Conservation (phyloP, 2,329 filamentous ascomycete species). For the Clarireedia homoeocarpa region DNA sequence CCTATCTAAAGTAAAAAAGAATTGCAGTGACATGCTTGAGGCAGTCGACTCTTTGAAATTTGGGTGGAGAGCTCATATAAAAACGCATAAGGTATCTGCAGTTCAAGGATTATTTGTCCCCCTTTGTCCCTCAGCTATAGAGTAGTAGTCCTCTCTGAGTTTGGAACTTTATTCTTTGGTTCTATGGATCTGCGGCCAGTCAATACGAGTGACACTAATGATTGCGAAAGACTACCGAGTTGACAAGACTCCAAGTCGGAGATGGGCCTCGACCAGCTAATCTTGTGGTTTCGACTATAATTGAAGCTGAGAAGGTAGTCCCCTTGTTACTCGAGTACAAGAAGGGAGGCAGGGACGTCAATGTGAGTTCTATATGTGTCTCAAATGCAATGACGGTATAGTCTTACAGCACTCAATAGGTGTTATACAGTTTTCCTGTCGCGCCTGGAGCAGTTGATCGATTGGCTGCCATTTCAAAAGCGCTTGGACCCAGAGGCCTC, state of each 20-base stretch:
- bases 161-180: background rate
- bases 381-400: background rate
- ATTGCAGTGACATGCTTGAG: constrained; percentile 65
- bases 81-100: constrained; percentile 65
- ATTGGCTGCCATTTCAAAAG: constrained; percentile 46
- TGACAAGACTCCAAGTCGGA: constrained; percentile 64
- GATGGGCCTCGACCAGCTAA: constrained; percentile 37
- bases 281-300: constrained; percentile 66
- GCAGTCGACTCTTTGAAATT: constrained; percentile 51
- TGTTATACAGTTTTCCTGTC: constrained; percentile 59
- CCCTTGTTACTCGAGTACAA: constrained; percentile 53
- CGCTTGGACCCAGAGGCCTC: constrained; percentile 49
- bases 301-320: constrained; percentile 61
- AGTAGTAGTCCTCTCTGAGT: background rate
- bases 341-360: constrained; percentile 44
- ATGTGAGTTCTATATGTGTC: constrained; percentile 38
- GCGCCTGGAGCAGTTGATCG: constrained; percentile 52
- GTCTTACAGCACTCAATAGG: constrained; percentile 8
- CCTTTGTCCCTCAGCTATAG: background rate
- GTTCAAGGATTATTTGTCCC: background rate
- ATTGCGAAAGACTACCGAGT: constrained; percentile 50
- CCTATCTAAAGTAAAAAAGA: constrained; percentile 53
- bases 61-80: constrained; percentile 69
- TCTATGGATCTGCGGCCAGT: background rate
- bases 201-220: constrained; percentile 14